A percentile compares a stretch with the other conserved stretches of the same genome.
Conservation (phyloP, 495 filamentous ascomycete genomes). For the Lindgomyces ingoldianus region DNA sequence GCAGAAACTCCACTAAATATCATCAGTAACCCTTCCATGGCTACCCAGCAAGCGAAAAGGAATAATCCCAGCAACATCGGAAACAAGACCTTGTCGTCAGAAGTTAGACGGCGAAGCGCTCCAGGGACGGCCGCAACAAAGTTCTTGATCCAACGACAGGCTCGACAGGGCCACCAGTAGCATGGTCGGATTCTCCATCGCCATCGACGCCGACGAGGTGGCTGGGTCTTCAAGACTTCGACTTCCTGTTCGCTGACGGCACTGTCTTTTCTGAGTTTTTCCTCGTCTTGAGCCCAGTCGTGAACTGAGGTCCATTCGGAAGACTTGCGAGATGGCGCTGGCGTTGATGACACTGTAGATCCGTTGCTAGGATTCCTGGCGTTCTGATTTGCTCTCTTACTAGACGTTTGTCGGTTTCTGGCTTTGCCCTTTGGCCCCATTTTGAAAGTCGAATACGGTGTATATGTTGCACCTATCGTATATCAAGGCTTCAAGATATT, state of each 20-base stretch:
- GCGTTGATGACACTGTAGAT: not conserved
- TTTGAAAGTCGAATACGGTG: not conserved
- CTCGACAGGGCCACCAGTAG: slow-evolving; percentile 9
- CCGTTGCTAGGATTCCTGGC: not conserved
- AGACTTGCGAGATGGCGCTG: not conserved
- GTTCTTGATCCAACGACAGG: not conserved
- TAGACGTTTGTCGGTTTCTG: not conserved
- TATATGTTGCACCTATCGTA: not conserved
- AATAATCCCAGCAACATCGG: not conserved
- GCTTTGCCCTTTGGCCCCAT: not conserved
- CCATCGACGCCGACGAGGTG: not conserved
- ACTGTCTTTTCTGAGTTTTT: not conserved
- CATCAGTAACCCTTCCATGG: slow-evolving; percentile 1
- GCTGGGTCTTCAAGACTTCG: not conserved
- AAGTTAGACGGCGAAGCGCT: not conserved
- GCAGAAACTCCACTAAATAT: slow-evolving; percentile 24
- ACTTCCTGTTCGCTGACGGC: not conserved
- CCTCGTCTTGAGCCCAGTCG: not conserved
- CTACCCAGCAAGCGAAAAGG: slow-evolving; percentile 9
- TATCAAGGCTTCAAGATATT: not conserved
- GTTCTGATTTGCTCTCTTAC: not conserved
- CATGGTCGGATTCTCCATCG: not conserved
- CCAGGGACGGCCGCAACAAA: not conserved
- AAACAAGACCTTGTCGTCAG: not conserved
- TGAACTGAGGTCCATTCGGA: not conserved